Base-by-base conservation (phyloP, 331 rosid genomes). In the Dryas integrifolia region DNA sequence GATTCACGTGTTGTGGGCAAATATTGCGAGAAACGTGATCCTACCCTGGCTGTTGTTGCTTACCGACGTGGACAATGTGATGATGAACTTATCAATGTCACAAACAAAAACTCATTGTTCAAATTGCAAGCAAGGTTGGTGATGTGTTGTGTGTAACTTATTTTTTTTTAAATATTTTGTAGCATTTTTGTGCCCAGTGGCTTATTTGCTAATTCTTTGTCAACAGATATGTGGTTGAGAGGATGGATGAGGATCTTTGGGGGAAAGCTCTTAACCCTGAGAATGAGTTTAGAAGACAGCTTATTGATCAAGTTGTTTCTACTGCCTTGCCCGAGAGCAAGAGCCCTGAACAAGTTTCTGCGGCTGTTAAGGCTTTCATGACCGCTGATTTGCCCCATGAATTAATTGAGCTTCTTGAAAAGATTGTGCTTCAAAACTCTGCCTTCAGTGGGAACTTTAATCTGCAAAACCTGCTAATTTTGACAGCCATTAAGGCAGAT, bases 251-350 rank as follows among this genome's bases (percentile, higher is more conserved):
- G 77, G 99, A 95, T 77, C 96, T 95, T 56, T 95, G 99, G 99
- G 99, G 88, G 43, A 88, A 83, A 48, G 99, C 83, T 79, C 99
- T 95, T 78, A 82, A 26, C 72, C 98, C 99, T 26, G 99, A 95
- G 12, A 95, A 95, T 88, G 82, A 46, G 47, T 95, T 73, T 71
- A 87, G 99, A 82, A 92, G 98, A 81, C 99, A 95, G 81, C 93
- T 95, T 62, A 95, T 95, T 58, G 99, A 92, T 88, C 99, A 95
- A 82, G 97, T 95, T 64, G 98, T 95, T 57, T 92, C 99, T 64
- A 92, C 99, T 51, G 99, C 99, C 82, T 84, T 95, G 81, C 99
- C 99, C 9, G 99, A 95, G 83, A 95, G 99, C 98, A 95, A 95
- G 86, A 95, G 98, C 83, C 99, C 99, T 5, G 99, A 95, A 74